Conservation (phyloP, 257 asterid species). For the Nicotiana otophora region DNA sequence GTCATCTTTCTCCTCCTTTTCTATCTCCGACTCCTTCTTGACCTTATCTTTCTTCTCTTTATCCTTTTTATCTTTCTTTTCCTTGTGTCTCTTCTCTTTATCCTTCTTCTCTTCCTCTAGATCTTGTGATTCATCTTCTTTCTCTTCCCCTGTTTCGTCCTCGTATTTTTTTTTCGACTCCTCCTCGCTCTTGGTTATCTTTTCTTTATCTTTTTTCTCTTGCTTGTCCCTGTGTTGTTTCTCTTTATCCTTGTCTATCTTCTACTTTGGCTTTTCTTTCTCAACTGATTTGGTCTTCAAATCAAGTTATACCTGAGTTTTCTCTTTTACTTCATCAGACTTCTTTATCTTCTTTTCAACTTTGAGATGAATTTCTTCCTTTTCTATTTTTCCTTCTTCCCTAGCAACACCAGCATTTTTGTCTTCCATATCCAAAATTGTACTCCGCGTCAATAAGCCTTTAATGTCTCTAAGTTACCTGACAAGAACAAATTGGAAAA, state of each 20-base stretch:
- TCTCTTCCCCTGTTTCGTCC: conserved; percentile 10
- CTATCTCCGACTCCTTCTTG: conserved; percentile 12
- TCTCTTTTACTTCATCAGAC: conserved; percentile 34
- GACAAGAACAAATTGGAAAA: conserved; percentile 1
- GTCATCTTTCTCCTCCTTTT: conserved; percentile 8
- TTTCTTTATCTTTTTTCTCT: conserved; percentile 12
- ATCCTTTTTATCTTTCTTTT: background rate
- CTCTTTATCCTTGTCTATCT: conserved; percentile 8
- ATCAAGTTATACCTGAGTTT: conserved; percentile 34
- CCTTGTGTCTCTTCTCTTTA: background rate
- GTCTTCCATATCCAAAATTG: background rate
- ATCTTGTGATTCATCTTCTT: background rate
- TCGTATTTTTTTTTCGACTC: conserved; percentile 2
- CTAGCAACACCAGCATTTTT: conserved; percentile 24
- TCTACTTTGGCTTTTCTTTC: conserved; percentile 25
- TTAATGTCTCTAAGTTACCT: conserved; percentile 15
- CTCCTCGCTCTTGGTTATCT: conserved; percentile 3
- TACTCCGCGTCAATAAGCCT: no score
- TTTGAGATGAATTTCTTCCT: conserved; percentile 46
- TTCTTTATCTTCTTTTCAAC: conserved; percentile 32
- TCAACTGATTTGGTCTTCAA: conserved; percentile 33
- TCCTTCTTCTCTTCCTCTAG: conserved; percentile 6
- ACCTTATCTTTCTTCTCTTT: conserved; percentile 17
- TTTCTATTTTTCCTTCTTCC: conserved; percentile 32
- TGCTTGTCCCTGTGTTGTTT: conserved; percentile 3